Percentiles rank a stretch among this genome's conserved stretches.
Evolutionary conservation across 441 rosid genomes (phyloP).

Genomic region (Pelargonium fulgidum): DNA sequence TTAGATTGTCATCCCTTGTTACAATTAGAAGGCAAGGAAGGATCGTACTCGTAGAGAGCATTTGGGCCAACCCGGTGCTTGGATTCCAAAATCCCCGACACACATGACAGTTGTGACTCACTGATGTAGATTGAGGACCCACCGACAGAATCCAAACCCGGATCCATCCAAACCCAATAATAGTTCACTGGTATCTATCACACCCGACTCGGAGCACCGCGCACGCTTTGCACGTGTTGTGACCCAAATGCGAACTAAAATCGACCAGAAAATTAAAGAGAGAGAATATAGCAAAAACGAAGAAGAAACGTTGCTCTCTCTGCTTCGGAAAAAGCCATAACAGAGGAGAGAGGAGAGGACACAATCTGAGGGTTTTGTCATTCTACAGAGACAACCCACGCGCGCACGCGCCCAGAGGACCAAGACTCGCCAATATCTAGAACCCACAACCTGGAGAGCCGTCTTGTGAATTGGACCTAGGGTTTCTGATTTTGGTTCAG

Average conservation of each 20-base stretch:
- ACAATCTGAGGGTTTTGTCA: constrained; percentile 29
- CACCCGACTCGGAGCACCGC: not conserved
- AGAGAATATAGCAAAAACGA: constrained; percentile 12
- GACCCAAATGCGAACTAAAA: not conserved
- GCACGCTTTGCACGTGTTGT: not conserved
- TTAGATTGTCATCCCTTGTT: no score
- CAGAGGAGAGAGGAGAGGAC: constrained; percentile 15
- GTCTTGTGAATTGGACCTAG: not conserved
- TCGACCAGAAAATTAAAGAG: not conserved
- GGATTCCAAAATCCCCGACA: no score
- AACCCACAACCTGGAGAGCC: not conserved
- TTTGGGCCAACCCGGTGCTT: no score
- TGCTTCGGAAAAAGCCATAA: constrained; percentile 25
- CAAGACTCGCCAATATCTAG: not conserved
- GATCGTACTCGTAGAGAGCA: no score
- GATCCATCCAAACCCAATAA: no score
- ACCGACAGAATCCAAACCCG: no score
- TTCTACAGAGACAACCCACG: not conserved
- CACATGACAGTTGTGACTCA: no score
- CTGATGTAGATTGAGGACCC: no score
- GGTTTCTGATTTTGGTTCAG: not conserved
- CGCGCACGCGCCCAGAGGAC: not conserved
- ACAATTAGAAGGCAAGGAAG: no score
- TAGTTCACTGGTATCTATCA: no score
- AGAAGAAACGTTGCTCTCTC: constrained; percentile 28